A percentile compares a stretch with the other conserved stretches of the same genome.
phyloP scores from a whole-genome alignment of 1,284 basidiomycete genomes.

The Psilocybe mexicana region DNA sequence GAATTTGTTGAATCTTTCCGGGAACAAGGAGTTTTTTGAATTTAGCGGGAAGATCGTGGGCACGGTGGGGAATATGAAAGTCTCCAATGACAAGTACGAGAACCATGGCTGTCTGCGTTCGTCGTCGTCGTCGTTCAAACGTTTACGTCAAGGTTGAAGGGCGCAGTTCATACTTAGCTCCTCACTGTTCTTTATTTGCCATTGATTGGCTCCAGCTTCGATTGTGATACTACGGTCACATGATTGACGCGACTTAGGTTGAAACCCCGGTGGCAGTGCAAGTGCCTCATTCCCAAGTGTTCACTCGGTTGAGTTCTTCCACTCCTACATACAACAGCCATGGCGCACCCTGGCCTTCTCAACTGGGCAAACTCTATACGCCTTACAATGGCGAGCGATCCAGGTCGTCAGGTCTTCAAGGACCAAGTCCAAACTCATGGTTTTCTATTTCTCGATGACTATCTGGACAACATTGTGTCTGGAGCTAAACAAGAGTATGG shows the following conservation, averaged over 20 bases:
- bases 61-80: constrained; percentile 88
- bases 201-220: too few relatives aligned
- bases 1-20: constrained; percentile 97
- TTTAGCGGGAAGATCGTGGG: constrained; percentile 90
- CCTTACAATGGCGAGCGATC: constrained; percentile 68
- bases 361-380: constrained; percentile 70
- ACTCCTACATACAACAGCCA: constrained; percentile 18
- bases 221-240: constrained; percentile 1
- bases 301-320: neutral
- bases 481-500: constrained; percentile 65
- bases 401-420: constrained; percentile 65
- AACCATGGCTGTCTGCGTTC: constrained; percentile 48
- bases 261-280: neutral
- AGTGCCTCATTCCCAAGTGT: neutral
- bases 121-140: neutral
- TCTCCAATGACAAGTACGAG: constrained; percentile 94
- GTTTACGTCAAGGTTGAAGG: too few relatives aligned
- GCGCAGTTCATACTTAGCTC: too few relatives aligned
- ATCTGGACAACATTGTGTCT: constrained; percentile 69
- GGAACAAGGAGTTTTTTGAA: constrained; percentile 97
- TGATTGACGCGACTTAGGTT: constrained; percentile 8
- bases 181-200: too few relatives aligned
- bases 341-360: constrained; percentile 45
- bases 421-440: constrained; percentile 74
- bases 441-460: constrained; percentile 76